These are phyloP conservation scores for Suillus decipiens DNA, from an alignment of 768 basidiomycete species.

Conservation along the genomic window DNA sequence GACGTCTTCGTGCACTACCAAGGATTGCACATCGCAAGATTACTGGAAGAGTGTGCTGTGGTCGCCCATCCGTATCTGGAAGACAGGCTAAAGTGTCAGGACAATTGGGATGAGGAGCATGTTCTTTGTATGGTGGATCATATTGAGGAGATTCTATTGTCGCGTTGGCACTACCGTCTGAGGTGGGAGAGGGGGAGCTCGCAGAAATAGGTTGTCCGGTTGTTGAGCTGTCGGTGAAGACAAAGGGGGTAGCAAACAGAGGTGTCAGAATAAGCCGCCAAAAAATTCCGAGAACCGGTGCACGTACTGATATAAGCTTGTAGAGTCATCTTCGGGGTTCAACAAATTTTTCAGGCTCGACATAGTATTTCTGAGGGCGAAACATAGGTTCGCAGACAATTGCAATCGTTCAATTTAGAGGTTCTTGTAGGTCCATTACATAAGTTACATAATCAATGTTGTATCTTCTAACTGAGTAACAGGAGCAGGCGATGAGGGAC, in stretches of 20 bases:
- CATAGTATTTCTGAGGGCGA: slow-evolving; percentile 41
- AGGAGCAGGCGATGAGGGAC: slow-evolving; percentile 1
- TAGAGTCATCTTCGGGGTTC: slow-evolving; percentile 50
- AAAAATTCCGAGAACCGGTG: slow-evolving; percentile 11
- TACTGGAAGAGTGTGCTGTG: slow-evolving; percentile 83
- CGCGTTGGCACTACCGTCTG: slow-evolving; percentile 34
- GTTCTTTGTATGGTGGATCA: slow-evolving; percentile 39
- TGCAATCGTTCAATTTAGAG: slow-evolving; percentile 22
- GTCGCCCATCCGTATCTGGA: slow-evolving; percentile 75
- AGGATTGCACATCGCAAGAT: slow-evolving; percentile 85
- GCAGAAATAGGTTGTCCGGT: slow-evolving; percentile 26
- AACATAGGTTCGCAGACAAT: slow-evolving; percentile 16
- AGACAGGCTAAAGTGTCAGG: slow-evolving; percentile 78
- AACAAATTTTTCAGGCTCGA: slow-evolving; percentile 57
- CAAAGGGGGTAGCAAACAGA: slow-evolving; percentile 28
- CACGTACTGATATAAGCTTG: slow-evolving; percentile 45
- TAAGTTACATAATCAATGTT: slow-evolving; percentile 28
- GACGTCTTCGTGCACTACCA: slow-evolving; percentile 69
- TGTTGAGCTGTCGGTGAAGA: slow-evolving; percentile 28
- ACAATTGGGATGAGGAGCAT: slow-evolving; percentile 72
- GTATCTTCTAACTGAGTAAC: neutral
- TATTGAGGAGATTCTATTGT: slow-evolving; percentile 24
- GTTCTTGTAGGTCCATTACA: slow-evolving; percentile 33
- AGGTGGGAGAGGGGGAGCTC: slow-evolving; percentile 38
- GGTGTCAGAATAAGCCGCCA: slow-evolving; percentile 12